Evolutionary conservation across 208 protist species (phyloP).

Genomic region (Trypanosoma theileri): DNA sequence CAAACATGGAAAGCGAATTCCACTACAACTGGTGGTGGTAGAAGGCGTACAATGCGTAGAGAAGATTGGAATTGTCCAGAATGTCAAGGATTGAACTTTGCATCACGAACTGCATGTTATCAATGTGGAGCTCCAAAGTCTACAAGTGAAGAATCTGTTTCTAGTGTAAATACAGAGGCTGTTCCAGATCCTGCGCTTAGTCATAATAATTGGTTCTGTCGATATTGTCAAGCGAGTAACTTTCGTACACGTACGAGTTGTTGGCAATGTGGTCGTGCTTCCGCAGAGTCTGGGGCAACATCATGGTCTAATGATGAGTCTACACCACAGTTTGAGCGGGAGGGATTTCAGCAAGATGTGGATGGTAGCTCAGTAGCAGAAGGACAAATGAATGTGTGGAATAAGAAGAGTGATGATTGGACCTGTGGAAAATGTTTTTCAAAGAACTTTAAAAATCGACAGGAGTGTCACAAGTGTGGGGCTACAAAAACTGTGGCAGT

Average conservation of each 20-base stretch:
- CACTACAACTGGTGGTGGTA: constrained; percentile 1
- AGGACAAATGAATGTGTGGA: constrained; percentile 36
- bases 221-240: constrained; percentile 76
- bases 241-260: constrained; percentile 80
- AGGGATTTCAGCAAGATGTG: constrained; percentile 68
- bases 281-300: constrained; percentile 34
- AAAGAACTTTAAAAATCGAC: constrained; percentile 64
- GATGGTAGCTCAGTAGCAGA: constrained; percentile 35
- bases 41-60: background rate
- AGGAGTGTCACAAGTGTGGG: constrained; percentile 83
- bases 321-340: constrained; percentile 56
- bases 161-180: background rate
- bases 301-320: constrained; percentile 26
- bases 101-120: constrained; percentile 66
- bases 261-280: constrained; percentile 69
- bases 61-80: constrained; percentile 73
- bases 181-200: constrained; percentile 14
- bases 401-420: constrained; percentile 66
- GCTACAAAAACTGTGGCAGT: constrained; percentile 48
- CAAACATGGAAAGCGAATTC: background rate
- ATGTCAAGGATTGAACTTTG: constrained; percentile 78
- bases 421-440: constrained; percentile 84
- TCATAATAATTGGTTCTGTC: constrained; percentile 86
- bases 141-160: background rate
- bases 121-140: constrained; percentile 48